Base-by-base conservation (phyloP, 2,329 filamentous ascomycete species). In the Colletotrichum brevisporum region DNA sequence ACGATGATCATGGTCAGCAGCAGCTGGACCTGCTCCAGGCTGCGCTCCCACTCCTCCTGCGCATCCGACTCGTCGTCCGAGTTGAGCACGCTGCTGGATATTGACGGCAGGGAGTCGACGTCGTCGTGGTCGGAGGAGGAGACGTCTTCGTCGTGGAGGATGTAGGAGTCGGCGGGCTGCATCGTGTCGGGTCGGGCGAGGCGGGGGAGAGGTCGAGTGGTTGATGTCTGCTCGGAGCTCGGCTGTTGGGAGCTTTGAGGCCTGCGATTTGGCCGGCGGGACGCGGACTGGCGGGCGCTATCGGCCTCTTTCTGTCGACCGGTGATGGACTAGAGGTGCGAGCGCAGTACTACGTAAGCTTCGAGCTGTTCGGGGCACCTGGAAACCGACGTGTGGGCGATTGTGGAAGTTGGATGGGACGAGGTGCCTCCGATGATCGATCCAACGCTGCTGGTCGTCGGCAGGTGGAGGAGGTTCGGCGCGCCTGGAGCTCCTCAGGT, bases 1-100 rank as follows among this genome's bases (percentile, higher is more conserved):
- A 99, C 92, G 74, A 98, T 81, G 56, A 98, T 92, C 94, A 99
- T 97, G 21, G 93, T 97, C 78, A 98, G 82, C 73, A 99, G 86
- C 73, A 98, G 86, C 83, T 99, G 94, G 69, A 99, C 83, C 83
- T 99, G 96, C 81, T 98, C 94, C 71, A 99, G 83, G 75, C 93
- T 97, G 76, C 95, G 93, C 75, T 95, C 92, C 96, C 96, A 99
- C 82, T 99, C 95, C 70, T 89, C 89, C 81, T 99, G 95, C 10
- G 96, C 96, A 78, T 98, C 95, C 47, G 92, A 94, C 69, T 92
- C 85, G 69, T 86, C 85, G 57, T 92, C 89, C 58, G 86, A 86
- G 48, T 76, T 75, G 63, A 81, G 73, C 51, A 82, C 81, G 55
- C 83, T 81, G 70, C 83, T 81, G 18, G 87, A 86, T 55, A 86